These are phyloP conservation scores for Casuarina equisetifolia DNA, from an alignment of 306 rosid genomes.

Conservation along the genomic window DNA sequence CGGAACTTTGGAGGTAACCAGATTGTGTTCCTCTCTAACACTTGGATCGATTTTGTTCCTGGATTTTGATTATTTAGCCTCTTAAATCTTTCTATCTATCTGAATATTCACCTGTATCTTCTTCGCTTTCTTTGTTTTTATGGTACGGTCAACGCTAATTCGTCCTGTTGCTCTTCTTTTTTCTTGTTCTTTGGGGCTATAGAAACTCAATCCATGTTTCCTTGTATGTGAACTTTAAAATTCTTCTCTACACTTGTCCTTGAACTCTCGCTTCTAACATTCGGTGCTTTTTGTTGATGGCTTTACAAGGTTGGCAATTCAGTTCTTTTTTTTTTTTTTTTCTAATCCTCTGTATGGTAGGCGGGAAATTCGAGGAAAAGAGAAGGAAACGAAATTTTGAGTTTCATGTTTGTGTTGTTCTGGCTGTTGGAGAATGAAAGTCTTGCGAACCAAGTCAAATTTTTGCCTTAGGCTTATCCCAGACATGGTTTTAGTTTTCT, in stretches of 20 bases:
- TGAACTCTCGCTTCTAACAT: neutral
- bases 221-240: neutral
- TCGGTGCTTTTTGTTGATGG: neutral
- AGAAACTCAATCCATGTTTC: slow-evolving; percentile 2
- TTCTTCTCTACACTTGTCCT: neutral
- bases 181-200: slow-evolving; percentile 15
- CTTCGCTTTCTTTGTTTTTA: slow-evolving; percentile 12
- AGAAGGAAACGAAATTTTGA: neutral
- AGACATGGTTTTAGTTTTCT: slow-evolving; percentile 4
- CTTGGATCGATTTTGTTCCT: slow-evolving; percentile 25
- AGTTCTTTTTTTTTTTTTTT: neutral
- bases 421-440: slow-evolving; percentile 24
- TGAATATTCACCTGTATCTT: slow-evolving; percentile 10
- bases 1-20: slow-evolving; percentile 48
- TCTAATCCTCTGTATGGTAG: slow-evolving; percentile 8
- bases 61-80: slow-evolving; percentile 25
- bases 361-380: slow-evolving; percentile 2
- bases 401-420: neutral
- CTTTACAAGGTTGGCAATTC: neutral
- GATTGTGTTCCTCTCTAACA: neutral
- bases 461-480: neutral
- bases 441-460: slow-evolving; percentile 16
- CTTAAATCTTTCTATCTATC: slow-evolving; percentile 16
- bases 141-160: slow-evolving; percentile 26
- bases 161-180: neutral